Percentiles rank a stretch among this genome's conserved stretches.
phyloP scores from a whole-genome alignment of 805 yeast genomes.

The Debaryomyces tyrocola region DNA sequence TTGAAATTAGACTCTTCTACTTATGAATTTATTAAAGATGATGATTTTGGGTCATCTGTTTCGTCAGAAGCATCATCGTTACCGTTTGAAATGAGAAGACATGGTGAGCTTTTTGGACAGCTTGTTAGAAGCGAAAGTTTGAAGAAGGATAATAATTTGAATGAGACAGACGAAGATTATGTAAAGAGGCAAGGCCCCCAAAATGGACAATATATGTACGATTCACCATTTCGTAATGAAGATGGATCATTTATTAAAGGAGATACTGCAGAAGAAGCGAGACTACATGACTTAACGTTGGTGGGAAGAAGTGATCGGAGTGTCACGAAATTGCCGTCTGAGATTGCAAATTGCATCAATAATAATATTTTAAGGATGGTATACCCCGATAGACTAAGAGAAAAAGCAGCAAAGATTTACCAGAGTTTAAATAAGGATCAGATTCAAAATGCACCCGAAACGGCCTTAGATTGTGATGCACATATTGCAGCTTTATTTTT shows the following conservation, averaged over 20 bases:
- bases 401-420: constrained; percentile 58
- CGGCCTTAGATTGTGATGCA: constrained; percentile 64
- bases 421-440: constrained; percentile 51
- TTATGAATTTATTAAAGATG: constrained; percentile 2
- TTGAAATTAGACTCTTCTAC: constrained; percentile 2
- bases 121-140: constrained; percentile 20
- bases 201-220: constrained; percentile 1
- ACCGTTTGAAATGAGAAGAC: constrained; percentile 19
- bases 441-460: constrained; percentile 49
- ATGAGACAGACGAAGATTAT: constrained; percentile 4
- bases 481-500: constrained; percentile 77
- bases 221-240: constrained; percentile 35
- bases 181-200: background rate
- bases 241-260: constrained; percentile 47
- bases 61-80: constrained; percentile 2
- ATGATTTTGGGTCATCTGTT: background rate
- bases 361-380: constrained; percentile 61
- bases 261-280: constrained; percentile 47
- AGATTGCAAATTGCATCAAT: constrained; percentile 57
- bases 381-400: constrained; percentile 63
- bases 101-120: constrained; percentile 24
- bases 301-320: constrained; percentile 53
- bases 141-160: constrained; percentile 8
- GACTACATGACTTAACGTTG: constrained; percentile 59
- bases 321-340: constrained; percentile 56